These are phyloP conservation scores for Pseudogymnoascus sp. DNA, from an alignment of 2,329 filamentous ascomycete species.

Conservation along the genomic window DNA sequence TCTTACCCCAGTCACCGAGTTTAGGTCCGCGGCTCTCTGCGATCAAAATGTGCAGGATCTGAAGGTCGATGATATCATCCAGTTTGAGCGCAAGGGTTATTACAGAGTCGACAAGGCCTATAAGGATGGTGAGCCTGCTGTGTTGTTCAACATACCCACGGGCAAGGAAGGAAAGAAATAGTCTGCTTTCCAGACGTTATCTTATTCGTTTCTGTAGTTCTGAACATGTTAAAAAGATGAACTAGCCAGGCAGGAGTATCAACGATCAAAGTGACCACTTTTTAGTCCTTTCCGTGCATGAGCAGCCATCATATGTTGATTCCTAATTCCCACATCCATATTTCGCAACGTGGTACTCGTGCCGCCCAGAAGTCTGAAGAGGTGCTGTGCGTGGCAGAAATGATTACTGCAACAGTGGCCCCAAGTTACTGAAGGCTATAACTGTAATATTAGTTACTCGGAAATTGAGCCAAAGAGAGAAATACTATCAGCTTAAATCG, in stretches of 20 bases:
- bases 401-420: too few relatives aligned
- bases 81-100: constrained; percentile 89
- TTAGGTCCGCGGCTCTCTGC: constrained; percentile 65
- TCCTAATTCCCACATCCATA: neutral
- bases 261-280: neutral
- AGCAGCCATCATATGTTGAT: neutral
- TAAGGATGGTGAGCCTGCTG: constrained; percentile 49
- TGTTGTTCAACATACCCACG: constrained; percentile 65
- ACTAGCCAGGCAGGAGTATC: neutral
- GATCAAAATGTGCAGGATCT: constrained; percentile 73
- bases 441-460: too few relatives aligned
- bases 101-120: constrained; percentile 71
- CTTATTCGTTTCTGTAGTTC: neutral
- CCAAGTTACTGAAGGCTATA: too few relatives aligned
- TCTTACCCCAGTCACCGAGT: constrained; percentile 70
- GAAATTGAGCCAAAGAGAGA: too few relatives aligned
- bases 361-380: too few relatives aligned
- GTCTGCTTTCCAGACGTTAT: neutral
- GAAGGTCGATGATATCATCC: constrained; percentile 84
- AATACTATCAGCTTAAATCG: too few relatives aligned
- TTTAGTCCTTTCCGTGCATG: neutral
- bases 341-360: neutral
- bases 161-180: constrained; percentile 39
- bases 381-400: too few relatives aligned
- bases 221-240: neutral